Percentiles rank a stretch among this genome's conserved stretches.
phyloP scores from a whole-genome alignment of 2,329 filamentous ascomycete genomes.

The Sporothrix pseudoabietina region DNA sequence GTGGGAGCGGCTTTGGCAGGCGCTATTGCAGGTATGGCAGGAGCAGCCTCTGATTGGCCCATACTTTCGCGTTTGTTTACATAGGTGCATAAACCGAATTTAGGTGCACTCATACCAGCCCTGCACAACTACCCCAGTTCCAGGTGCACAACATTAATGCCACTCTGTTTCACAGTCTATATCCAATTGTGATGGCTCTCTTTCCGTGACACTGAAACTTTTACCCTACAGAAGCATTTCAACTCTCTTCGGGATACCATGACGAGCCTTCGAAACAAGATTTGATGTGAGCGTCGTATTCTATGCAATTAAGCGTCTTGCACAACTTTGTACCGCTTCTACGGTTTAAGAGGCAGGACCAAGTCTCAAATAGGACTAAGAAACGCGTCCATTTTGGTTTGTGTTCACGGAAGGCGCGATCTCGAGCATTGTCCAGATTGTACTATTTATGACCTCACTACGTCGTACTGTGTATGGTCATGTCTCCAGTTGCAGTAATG shows the following conservation, averaged over 20 bases:
- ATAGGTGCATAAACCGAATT: slow-evolving; percentile 21
- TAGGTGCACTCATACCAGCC: slow-evolving; percentile 1
- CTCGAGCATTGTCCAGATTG: background rate
- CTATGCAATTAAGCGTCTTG: background rate
- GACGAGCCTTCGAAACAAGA: background rate
- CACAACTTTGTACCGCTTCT: background rate
- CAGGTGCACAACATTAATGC: slow-evolving; percentile 1
- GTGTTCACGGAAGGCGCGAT: background rate
- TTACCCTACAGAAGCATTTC: background rate
- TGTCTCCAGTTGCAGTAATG: background rate
- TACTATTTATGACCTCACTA: background rate
- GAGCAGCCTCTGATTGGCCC: slow-evolving; percentile 28
- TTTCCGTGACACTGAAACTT: background rate
- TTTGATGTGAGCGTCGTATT: background rate
- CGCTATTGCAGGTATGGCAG: background rate
- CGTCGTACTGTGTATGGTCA: background rate
- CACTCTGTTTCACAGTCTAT: background rate
- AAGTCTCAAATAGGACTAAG: background rate
- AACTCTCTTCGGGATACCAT: background rate
- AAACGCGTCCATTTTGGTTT: background rate
- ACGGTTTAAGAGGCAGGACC: background rate
- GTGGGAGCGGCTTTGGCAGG: background rate
- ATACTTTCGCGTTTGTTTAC: slow-evolving; percentile 34
- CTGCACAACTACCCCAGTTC: background rate
- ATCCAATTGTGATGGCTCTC: background rate